Base-by-base conservation (phyloP, 2,329 filamentous ascomycete species). In the Fusarium sp. region DNA sequence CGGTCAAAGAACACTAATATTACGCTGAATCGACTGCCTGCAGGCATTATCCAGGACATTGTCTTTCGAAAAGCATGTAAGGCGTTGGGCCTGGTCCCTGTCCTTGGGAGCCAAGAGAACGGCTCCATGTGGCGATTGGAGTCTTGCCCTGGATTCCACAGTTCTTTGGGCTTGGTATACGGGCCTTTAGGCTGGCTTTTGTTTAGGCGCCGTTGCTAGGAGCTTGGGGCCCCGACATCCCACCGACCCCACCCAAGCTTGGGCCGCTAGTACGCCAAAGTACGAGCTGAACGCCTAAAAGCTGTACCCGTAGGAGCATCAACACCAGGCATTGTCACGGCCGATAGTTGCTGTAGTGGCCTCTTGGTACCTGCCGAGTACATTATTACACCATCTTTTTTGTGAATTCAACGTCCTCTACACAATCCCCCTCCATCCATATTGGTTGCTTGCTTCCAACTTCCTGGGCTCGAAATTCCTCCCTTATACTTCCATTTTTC, bases 171-270 rank as follows among this genome's bases (percentile, higher is more conserved):
- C 58, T 69, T 58, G 39, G 58, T 69, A 48, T 56, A 69, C 65
- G 65, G 58, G 58, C 45, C 66, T 65, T 64, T 58, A 57, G 61
- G 68, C 70, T 74, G 71, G 71, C 71, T 69, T 74, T 61, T 74
- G 65, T 70, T 74, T 74, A 76, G 74, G 63, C 73, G 71, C 75
- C 75, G 75, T 77, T 77, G 75, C 75, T 75, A 73, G 75, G 71
- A 77, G 75, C 70, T 76, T 64, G 63, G 69, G 66, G 71, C 69
- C 69, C 66, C 65, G 65, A 57, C 44, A 65, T 63, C 42, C 42
- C 64, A 58, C 65, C 48, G 57, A 61, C 61, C 38, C 75, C 75
- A 77, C 73, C 71, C 35, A 57, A 75, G 75, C 73, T 75, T 66
- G 61, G 73, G 65, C 68, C 50, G 26, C 71, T 77, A 77, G 74